Evolutionary conservation across 345 rosid genomes (phyloP).

Genomic region (Tarenaya hassleriana): DNA sequence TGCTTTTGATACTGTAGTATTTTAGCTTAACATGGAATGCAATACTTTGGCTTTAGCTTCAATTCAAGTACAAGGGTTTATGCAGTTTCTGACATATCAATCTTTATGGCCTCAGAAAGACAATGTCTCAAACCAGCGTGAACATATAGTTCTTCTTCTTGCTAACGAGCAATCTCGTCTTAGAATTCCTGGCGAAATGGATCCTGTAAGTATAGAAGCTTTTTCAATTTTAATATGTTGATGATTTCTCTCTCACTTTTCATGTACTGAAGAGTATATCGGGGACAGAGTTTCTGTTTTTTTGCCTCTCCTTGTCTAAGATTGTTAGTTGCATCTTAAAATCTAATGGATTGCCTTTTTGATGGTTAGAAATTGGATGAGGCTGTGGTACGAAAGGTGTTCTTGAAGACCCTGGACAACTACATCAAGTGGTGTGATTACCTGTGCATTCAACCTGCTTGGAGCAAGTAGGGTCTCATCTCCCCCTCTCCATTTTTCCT

Average conservation of each 20-base stretch:
- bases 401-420: constrained; percentile 75
- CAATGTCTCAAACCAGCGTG: constrained; percentile 92
- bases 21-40: too few species aligned
- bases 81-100: constrained; percentile 14
- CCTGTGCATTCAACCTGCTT: constrained; percentile 76
- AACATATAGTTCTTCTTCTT: constrained; percentile 86
- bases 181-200: constrained; percentile 52
- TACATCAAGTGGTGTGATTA: constrained; percentile 89
- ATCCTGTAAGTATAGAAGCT: constrained; percentile 53
- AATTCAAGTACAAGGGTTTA: neutral
- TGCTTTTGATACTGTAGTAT: too few species aligned
- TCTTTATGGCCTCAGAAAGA: constrained; percentile 56
- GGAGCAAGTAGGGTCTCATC: constrained; percentile 61
- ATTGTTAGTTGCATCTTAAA: constrained; percentile 7
- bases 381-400: constrained; percentile 64
- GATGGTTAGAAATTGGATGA: constrained; percentile 63
- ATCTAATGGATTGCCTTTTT: constrained; percentile 10
- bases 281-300: constrained; percentile 5
- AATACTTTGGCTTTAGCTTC: constrained; percentile 5
- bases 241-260: constrained; percentile 10
- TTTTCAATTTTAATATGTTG: constrained; percentile 10
- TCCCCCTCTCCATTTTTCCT: constrained; percentile 15
- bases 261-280: too few species aligned
- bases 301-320: constrained; percentile 1
- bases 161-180: constrained; percentile 89